These are phyloP conservation scores for Astrephomene gubernaculifera DNA, from an alignment of 139 green algal genomes.

Conservation along the genomic window DNA sequence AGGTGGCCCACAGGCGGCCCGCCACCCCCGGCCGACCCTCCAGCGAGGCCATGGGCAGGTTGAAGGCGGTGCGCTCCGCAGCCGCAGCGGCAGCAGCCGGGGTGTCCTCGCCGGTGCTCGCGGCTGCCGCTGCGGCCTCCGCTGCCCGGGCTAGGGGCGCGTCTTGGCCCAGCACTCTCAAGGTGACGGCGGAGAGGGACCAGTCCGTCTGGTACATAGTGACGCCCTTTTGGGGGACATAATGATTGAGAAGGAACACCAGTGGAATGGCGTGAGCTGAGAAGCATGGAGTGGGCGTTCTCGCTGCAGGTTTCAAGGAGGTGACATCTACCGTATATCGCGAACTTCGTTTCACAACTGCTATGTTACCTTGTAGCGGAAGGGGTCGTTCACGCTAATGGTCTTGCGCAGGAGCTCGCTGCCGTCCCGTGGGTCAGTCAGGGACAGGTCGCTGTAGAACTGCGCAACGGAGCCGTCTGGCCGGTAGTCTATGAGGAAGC, in stretches of 20 bases:
- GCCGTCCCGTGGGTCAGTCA: slow-evolving; percentile 59
- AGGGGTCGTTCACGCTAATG: slow-evolving; percentile 95
- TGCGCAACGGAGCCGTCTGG: slow-evolving; percentile 86
- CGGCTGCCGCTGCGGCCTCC: neutral
- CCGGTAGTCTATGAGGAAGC: slow-evolving; percentile 95
- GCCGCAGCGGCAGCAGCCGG: neutral
- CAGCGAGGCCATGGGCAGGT: slow-evolving; percentile 89
- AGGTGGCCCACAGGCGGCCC: slow-evolving; percentile 82
- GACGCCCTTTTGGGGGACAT: slow-evolving; percentile 58
- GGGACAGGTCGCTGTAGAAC: slow-evolving; percentile 89
- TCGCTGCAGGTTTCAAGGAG: no score
- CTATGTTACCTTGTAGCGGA: slow-evolving; percentile 81
- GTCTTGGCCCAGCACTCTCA: slow-evolving; percentile 63
- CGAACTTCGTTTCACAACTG: no score
- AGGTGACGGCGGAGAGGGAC: slow-evolving; percentile 83
- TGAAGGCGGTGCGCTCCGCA: slow-evolving; percentile 56
- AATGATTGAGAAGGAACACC: neutral
- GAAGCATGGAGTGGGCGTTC: no score
- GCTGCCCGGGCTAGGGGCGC: slow-evolving; percentile 16
- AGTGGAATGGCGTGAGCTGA: no score
- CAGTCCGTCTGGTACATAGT: slow-evolving; percentile 98
- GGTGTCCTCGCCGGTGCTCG: neutral
- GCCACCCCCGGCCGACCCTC: slow-evolving; percentile 70
- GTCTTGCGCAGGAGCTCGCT: slow-evolving; percentile 74
- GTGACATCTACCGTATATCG: no score